phyloP scores from a whole-genome alignment of 768 basidiomycete species.

The Rhizopogon salebrosus region DNA sequence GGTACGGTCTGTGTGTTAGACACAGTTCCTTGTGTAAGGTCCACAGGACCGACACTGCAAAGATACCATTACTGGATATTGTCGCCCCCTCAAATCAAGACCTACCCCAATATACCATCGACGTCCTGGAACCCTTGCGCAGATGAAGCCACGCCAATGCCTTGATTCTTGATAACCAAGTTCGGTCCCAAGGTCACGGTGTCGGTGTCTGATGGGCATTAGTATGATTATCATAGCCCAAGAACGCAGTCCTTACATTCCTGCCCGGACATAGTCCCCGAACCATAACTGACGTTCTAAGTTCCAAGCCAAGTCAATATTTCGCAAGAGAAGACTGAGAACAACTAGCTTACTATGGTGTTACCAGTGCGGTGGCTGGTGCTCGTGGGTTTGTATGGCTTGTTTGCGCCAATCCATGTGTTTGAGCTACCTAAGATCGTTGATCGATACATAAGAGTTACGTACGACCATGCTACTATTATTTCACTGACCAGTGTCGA shows the following conservation, averaged over 20 bases:
- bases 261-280: slow-evolving; percentile 47
- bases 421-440: slow-evolving; percentile 32
- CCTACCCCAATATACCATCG: slow-evolving; percentile 45
- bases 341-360: slow-evolving; percentile 23
- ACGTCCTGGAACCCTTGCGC: slow-evolving; percentile 37
- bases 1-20: slow-evolving; percentile 30
- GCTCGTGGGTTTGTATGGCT: slow-evolving; percentile 36
- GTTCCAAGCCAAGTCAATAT: neutral
- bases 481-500: slow-evolving; percentile 41
- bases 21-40: slow-evolving; percentile 39
- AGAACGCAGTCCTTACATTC: slow-evolving; percentile 34
- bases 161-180: slow-evolving; percentile 38
- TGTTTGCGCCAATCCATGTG: slow-evolving; percentile 52
- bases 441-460: neutral
- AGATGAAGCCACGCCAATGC: slow-evolving; percentile 36
- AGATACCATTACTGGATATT: neutral
- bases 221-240: neutral
- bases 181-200: slow-evolving; percentile 33
- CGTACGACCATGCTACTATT: neutral
- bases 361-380: slow-evolving; percentile 35
- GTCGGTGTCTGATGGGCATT: slow-evolving; percentile 33
- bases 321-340: slow-evolving; percentile 20
- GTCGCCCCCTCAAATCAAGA: neutral
- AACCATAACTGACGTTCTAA: slow-evolving; percentile 50
- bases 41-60: slow-evolving; percentile 41